Evolutionary conservation across 805 yeast species (phyloP), one percentile per base, ranked within the genome.

Genomic region (Allodekkera sacchari): DNA sequence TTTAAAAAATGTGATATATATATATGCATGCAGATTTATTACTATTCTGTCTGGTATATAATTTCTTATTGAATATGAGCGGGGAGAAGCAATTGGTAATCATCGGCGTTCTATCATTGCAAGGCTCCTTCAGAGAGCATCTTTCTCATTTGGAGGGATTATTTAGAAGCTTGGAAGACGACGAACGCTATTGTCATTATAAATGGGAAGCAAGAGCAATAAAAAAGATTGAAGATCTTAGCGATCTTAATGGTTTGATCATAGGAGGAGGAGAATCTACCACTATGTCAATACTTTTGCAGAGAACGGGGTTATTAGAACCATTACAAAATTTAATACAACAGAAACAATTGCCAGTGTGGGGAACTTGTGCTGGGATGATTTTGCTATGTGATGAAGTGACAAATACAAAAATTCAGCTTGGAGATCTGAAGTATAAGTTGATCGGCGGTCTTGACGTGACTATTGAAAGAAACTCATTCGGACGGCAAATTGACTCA

Each of bases 341-440:
- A 29, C 57, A 66, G 6, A 56, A 58, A 14, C 70, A 68, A 38
- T 33, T 52, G 7, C 76, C 83, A 1, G 68, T 74, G 9, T 83
- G 94, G 94, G 94, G 94, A 0, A 83, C 94, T 1, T 83, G 94
- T 54, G 94, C 94, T 3, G 94, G 94, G 3, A 58, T 83, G 43
- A 82, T 83, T 31, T 64, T 81, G 41, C 58, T 83, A 16, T 68
- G 87, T 6, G 61, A 66, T 34, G 61, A 64, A 28, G 59, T 77
- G 22, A 57, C 64, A 11, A 67, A 72, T 45, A 78, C 74, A 14
- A 64, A 65, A 29, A 63, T 61, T 1, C 66, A 69, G 15, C 80
- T 48, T 10, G 53, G 53, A 9, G 45, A 41, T 13, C 13, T 37
- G 19, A 30, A 39, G 4, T 50, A 81, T 40, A 57, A 68, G 35